Evolutionary conservation across 2,329 filamentous ascomycete species (phyloP).

Genomic region (Chrysosphaeria jannelii): DNA sequence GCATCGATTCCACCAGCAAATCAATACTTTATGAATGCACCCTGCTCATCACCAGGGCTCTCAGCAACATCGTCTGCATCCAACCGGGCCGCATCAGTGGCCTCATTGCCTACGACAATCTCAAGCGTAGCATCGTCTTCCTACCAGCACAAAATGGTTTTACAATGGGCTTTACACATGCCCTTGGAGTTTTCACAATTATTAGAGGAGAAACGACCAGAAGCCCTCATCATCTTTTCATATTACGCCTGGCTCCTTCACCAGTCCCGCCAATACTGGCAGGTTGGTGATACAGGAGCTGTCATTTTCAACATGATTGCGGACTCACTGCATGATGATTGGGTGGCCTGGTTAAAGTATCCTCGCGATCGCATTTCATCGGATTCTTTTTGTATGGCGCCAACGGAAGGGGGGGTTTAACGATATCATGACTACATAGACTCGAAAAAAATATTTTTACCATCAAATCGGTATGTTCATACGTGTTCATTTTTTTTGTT

Average conservation of each 20-base stretch:
- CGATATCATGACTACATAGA: too few relatives aligned
- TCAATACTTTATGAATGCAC: too few relatives aligned
- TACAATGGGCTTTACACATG: slow-evolving; percentile 6
- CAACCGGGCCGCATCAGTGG: too few relatives aligned
- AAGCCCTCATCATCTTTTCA: slow-evolving; percentile 7
- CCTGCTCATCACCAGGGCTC: too few relatives aligned
- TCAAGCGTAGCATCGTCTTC: slow-evolving; percentile 1
- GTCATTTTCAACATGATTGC: slow-evolving; percentile 3
- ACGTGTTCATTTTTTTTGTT: too few relatives aligned
- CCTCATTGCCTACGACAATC: slow-evolving; percentile 4
- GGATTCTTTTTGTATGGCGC: too few relatives aligned
- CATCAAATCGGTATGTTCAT: too few relatives aligned
- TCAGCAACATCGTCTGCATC: too few relatives aligned
- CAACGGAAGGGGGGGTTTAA: too few relatives aligned
- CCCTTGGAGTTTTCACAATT: slow-evolving; percentile 6
- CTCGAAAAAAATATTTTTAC: too few relatives aligned
- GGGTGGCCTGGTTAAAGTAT: slow-evolving; percentile 4
- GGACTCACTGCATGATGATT: slow-evolving; percentile 3
- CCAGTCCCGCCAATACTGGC: slow-evolving; percentile 6
- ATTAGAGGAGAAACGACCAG: slow-evolving; percentile 5
- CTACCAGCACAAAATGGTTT: slow-evolving; percentile 6
- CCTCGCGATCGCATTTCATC: slow-evolving; percentile 2
- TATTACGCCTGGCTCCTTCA: slow-evolving; percentile 8
- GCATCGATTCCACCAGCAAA: too few relatives aligned
- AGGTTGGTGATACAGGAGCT: slow-evolving; percentile 6